Percentiles rank a stretch among this genome's conserved stretches.
Conservation (phyloP, 495 filamentous ascomycete species). For the Evansstolkia leycettana region DNA sequence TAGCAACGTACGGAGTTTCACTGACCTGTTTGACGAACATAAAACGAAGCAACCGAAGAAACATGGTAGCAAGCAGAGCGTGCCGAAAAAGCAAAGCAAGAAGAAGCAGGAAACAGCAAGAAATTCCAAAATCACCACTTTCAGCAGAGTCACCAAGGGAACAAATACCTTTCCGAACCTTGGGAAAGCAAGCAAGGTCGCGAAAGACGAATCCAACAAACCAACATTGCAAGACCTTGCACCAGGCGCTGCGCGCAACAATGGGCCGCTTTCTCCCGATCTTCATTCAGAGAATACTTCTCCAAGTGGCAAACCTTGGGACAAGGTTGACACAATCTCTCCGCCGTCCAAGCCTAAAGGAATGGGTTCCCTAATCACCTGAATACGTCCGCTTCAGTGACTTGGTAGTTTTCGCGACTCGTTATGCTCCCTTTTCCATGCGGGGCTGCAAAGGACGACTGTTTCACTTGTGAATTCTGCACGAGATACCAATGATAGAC, state of each 20-base stretch:
- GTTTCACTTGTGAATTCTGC: constrained; percentile 4
- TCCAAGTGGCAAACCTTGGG: constrained; percentile 7
- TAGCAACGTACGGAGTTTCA: constrained; percentile 14
- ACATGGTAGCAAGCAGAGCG: constrained; percentile 7
- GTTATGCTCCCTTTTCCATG: no score
- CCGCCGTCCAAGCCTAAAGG: constrained; percentile 23
- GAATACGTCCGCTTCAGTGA: constrained; percentile 1
- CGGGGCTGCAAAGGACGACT: no score
- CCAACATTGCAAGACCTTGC: constrained; percentile 29
- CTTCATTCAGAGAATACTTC: constrained; percentile 8
- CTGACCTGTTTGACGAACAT: constrained; percentile 16
- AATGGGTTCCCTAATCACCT: constrained; percentile 20
- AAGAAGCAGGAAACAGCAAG: constrained; percentile 14
- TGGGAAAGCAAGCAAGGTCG: constrained; percentile 6
- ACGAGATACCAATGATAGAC: constrained; percentile 37
- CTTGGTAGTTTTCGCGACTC: no score
- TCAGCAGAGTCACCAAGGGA: constrained; percentile 29
- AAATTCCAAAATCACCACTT: constrained; percentile 23
- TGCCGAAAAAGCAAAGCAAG: constrained; percentile 9
- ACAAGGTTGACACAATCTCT: constrained; percentile 21
- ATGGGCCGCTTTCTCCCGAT: constrained; percentile 20
- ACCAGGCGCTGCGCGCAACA: constrained; percentile 28
- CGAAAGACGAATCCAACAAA: constrained; percentile 17
- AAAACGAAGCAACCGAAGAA: constrained; percentile 16
- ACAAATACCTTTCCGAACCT: no score